phyloP scores from a whole-genome alignment of 192 early-diverging fungal genomes.

The Coemansia erecta region DNA sequence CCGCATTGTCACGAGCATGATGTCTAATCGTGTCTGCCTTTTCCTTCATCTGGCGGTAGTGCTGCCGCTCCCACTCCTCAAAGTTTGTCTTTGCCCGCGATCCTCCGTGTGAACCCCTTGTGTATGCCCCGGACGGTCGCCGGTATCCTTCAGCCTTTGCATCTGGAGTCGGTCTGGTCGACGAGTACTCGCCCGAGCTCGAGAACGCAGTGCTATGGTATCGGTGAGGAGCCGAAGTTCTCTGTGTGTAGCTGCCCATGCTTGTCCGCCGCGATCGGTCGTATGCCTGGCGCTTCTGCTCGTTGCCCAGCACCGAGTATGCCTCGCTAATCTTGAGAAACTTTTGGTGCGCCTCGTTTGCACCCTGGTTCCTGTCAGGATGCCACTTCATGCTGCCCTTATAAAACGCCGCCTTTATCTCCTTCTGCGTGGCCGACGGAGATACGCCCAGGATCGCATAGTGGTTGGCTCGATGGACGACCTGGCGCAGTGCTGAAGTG shows the following conservation, averaged over 20 bases:
- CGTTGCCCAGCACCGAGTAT: conserved; percentile 75
- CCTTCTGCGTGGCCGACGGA: conserved; percentile 18
- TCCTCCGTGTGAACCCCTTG: conserved; percentile 4
- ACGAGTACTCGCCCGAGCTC: conserved; percentile 42
- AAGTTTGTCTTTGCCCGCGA: conserved; percentile 31
- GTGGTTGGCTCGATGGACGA: conserved; percentile 39
- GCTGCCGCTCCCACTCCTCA: conserved; percentile 51
- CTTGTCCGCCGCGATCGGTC: conserved; percentile 59
- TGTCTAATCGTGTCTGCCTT: conserved; percentile 24
- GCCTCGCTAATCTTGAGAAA: conserved; percentile 87
- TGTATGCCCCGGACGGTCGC: conserved; percentile 28
- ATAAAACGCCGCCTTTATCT: conserved; percentile 51
- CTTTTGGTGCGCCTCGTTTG: conserved; percentile 62
- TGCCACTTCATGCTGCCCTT: conserved; percentile 68
- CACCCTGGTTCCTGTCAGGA: conserved; percentile 73
- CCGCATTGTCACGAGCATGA: conserved; percentile 12
- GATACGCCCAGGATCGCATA: conserved; percentile 38
- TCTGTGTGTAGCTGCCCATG: conserved; percentile 3
- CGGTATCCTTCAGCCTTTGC: conserved; percentile 10
- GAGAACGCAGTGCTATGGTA: conserved; percentile 42
- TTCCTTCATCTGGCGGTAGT: conserved; percentile 38
- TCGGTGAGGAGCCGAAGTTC: conserved; percentile 7
- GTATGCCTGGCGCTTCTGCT: conserved; percentile 70
- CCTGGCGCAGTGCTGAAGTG: neutral
- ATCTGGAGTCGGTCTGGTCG: conserved; percentile 13